These are phyloP conservation scores for Cymbidium sinense DNA, from an alignment of 106 monocot genomes.

Conservation along the genomic window DNA sequence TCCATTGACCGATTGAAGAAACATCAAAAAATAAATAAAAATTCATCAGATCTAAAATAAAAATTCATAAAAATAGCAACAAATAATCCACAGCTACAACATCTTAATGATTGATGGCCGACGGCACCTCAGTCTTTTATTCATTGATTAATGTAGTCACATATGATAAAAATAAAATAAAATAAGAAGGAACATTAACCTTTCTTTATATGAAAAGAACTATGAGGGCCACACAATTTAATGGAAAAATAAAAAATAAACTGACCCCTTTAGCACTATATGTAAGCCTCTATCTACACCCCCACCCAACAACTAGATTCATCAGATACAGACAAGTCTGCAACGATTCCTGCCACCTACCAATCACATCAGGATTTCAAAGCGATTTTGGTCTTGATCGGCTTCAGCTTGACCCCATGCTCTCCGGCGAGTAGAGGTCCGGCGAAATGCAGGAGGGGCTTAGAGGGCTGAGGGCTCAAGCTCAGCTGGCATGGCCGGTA, in stretches of 20 bases:
- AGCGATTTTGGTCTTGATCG: slow-evolving; percentile 57
- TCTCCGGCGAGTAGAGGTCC: slow-evolving; percentile 59
- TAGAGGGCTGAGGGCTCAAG: slow-evolving; percentile 57
- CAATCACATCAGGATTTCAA: neutral
- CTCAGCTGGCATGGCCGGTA: slow-evolving; percentile 42
- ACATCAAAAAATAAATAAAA: neutral
- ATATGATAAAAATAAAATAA: neutral
- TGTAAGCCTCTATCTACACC: neutral
- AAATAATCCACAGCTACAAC: no score
- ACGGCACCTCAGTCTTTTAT: neutral
- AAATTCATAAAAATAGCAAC: no score
- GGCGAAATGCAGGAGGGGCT: slow-evolving; percentile 66
- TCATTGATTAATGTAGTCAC: neutral
- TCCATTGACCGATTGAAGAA: neutral
- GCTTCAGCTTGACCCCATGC: slow-evolving; percentile 84
- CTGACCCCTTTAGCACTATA: neutral
- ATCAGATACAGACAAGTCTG: no score
- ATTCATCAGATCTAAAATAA: neutral
- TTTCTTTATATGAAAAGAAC: neutral
- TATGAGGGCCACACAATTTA: neutral
- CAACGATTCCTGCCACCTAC: no score
- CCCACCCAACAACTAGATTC: slow-evolving; percentile 1
- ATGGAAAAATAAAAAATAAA: neutral
- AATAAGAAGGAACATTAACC: neutral
- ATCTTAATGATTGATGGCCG: no score